Conservation (phyloP, 257 asterid species). For the Galeopsis tetrahit region DNA sequence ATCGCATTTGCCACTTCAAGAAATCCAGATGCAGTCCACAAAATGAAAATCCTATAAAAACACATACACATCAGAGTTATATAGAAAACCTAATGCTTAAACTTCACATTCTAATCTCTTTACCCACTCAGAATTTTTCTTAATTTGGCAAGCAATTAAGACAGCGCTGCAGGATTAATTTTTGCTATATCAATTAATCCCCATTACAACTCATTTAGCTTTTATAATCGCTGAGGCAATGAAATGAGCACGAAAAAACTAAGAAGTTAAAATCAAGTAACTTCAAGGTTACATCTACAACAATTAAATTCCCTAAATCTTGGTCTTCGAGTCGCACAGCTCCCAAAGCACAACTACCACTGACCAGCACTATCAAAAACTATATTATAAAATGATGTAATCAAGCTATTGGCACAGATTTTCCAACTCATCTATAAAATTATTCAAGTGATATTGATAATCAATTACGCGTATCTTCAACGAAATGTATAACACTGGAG, state of each 20-base stretch:
- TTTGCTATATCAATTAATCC: not conserved
- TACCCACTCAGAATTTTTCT: not conserved
- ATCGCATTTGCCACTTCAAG: constrained; percentile 41
- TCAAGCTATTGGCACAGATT: constrained; percentile 4
- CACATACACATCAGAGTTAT: constrained; percentile 13
- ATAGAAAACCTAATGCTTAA: constrained; percentile 17
- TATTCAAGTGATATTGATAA: not conserved
- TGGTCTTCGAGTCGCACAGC: constrained; percentile 7
- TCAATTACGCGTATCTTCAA: constrained; percentile 18
- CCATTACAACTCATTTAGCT: constrained; percentile 4
- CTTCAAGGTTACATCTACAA: constrained; percentile 22
- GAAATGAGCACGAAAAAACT: not conserved
- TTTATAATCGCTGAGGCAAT: not conserved
- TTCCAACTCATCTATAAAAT: constrained; percentile 12
- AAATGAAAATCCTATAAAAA: constrained; percentile 41
- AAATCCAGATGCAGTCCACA: constrained; percentile 33
- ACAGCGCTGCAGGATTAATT: not conserved
- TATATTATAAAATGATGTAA: not conserved
- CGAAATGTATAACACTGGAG: constrained; percentile 4
- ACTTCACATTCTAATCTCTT: constrained; percentile 5
- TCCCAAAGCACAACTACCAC: not conserved
- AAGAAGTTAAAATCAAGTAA: constrained; percentile 16
- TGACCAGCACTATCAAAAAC: not conserved
- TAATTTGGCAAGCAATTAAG: not conserved
- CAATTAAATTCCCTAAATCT: not conserved